Conservation (phyloP, 176 grass and related monocot species). For the Areca catechu region DNA sequence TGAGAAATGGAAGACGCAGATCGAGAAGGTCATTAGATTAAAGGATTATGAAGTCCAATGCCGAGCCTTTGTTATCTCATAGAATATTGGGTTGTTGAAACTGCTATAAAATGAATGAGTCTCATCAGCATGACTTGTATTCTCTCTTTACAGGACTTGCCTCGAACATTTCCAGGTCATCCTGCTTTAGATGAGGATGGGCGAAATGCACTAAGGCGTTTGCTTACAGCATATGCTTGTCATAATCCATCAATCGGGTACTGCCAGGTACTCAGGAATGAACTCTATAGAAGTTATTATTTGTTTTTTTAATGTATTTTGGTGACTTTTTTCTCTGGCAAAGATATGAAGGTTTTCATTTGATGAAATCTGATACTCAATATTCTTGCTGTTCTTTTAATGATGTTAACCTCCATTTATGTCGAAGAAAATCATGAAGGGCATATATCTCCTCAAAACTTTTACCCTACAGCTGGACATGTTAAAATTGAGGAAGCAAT, state of each 20-base stretch:
- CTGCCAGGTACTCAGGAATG: constrained; percentile 47
- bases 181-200: constrained; percentile 86
- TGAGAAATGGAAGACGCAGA: constrained; percentile 96
- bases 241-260: constrained; percentile 99
- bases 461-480: too few species aligned
- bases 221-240: constrained; percentile 89
- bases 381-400: too few species aligned
- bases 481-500: too few species aligned
- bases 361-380: too few species aligned
- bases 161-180: constrained; percentile 92
- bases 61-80: neutral
- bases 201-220: constrained; percentile 78
- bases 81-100: neutral
- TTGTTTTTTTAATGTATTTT: too few species aligned
- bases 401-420: too few species aligned
- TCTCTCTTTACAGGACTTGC: constrained; percentile 78
- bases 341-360: too few species aligned
- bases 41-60: constrained; percentile 19
- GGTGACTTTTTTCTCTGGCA: too few species aligned
- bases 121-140: constrained; percentile 16
- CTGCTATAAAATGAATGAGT: neutral
- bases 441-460: too few species aligned
- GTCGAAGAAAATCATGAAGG: too few species aligned
- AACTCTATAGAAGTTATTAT: too few species aligned
- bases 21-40: constrained; percentile 78